phyloP scores from a whole-genome alignment of 176 grass and related monocot species.

The Avena insularis region DNA sequence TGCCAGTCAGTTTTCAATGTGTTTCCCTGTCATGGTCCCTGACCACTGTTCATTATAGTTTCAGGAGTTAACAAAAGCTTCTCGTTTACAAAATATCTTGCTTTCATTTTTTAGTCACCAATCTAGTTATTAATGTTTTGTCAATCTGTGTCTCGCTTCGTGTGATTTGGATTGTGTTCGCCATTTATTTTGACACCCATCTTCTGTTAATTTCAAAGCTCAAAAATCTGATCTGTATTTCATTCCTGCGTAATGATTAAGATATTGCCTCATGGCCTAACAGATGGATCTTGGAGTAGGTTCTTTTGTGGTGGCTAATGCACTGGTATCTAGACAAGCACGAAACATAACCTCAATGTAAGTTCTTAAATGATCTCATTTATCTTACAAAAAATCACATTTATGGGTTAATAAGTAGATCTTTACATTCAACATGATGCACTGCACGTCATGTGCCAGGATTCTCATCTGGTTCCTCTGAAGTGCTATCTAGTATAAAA shows the following conservation, averaged over 20 bases:
- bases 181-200: constrained; percentile 12
- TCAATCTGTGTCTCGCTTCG: neutral
- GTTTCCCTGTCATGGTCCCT: neutral
- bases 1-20: neutral
- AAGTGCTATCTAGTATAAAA: neutral
- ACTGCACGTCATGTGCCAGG: neutral
- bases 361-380: constrained; percentile 26
- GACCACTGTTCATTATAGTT: neutral
- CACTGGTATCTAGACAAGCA: constrained; percentile 90
- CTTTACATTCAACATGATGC: neutral
- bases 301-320: constrained; percentile 91
- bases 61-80: neutral
- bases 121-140: constrained; percentile 21
- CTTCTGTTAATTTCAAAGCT: constrained; percentile 17
- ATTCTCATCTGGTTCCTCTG: constrained; percentile 15
- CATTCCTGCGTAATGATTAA: neutral
- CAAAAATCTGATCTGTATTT: constrained; percentile 29
- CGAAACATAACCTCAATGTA: constrained; percentile 70
- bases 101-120: neutral
- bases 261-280: constrained; percentile 33
- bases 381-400: no score
- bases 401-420: neutral
- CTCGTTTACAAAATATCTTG: neutral
- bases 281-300: constrained; percentile 99
- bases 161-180: neutral